These are phyloP conservation scores for Magnaporthales sp. DNA, from an alignment of 2,329 filamentous ascomycete genomes.

Conservation along the genomic window DNA sequence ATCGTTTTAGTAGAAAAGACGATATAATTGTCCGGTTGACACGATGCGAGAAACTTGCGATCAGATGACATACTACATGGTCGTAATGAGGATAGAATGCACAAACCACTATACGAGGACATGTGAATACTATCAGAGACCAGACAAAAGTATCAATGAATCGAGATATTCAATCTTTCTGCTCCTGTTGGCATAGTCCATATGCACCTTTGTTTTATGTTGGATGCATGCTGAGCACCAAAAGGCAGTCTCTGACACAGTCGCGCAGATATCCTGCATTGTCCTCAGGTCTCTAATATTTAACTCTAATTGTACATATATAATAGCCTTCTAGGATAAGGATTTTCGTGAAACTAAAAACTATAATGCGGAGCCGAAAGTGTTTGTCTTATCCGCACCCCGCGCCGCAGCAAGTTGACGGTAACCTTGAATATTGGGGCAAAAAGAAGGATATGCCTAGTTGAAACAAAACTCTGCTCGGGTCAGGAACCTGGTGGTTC, in stretches of 20 bases:
- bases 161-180: background rate
- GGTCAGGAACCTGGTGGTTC: too few relatives aligned
- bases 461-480: too few relatives aligned
- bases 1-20: background rate
- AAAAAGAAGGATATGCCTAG: background rate
- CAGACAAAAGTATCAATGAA: background rate
- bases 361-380: background rate
- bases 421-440: background rate
- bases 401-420: too few relatives aligned
- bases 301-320: fast-evolving
- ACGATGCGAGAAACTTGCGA: background rate
- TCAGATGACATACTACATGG: background rate
- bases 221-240: background rate
- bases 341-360: background rate
- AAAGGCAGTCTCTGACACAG: background rate
- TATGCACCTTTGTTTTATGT: background rate
- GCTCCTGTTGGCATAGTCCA: background rate
- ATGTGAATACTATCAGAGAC: background rate
- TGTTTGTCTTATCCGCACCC: too few relatives aligned
- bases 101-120: background rate
- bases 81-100: background rate
- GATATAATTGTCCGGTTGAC: background rate
- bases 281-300: background rate
- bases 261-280: background rate
- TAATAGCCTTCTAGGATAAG: too few relatives aligned